phyloP scores from a whole-genome alignment of 139 green algal genomes.

The Diplosphaera chodatii region DNA sequence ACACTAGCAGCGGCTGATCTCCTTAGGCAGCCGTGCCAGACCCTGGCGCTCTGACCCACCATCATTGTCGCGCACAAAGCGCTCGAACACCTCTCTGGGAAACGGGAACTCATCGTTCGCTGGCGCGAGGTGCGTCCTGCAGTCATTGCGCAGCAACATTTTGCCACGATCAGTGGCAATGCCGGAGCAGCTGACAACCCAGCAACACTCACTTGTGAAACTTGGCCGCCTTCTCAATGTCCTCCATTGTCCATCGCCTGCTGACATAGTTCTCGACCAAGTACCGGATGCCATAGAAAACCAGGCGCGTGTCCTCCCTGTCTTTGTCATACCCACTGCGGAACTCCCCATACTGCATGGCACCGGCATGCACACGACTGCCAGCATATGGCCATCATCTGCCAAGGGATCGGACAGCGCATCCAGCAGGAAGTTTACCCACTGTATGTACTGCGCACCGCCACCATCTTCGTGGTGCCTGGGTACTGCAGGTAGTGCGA shows the following conservation, averaged over 20 bases:
- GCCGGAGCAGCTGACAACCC: too few relatives aligned
- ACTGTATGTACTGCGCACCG: slow-evolving; percentile 49
- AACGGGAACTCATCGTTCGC: slow-evolving; percentile 61
- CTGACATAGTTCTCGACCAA: slow-evolving; percentile 72
- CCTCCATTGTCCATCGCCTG: slow-evolving; percentile 71
- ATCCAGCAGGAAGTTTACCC: too few relatives aligned
- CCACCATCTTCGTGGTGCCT: slow-evolving; percentile 66
- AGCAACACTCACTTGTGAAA: slow-evolving; percentile 78
- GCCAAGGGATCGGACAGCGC: too few relatives aligned
- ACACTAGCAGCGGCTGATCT: too few relatives aligned
- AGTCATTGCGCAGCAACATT: too few relatives aligned
- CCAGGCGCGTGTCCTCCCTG: slow-evolving; percentile 59
- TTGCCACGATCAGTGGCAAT: too few relatives aligned
- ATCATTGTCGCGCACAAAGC: slow-evolving; percentile 79
- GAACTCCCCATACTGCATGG: slow-evolving; percentile 83
- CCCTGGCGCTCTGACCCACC: too few relatives aligned
- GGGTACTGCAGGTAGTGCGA: slow-evolving; percentile 79
- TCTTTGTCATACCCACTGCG: slow-evolving; percentile 68
- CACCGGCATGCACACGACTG: background rate
- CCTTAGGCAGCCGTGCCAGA: too few relatives aligned
- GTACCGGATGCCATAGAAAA: slow-evolving; percentile 79
- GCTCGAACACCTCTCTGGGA: slow-evolving; percentile 67
- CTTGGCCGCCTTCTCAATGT: slow-evolving; percentile 63
- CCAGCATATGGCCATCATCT: too few relatives aligned
- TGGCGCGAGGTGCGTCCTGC: slow-evolving; percentile 66